Evolutionary conservation across 2,329 filamentous ascomycete species (phyloP).

Genomic region (Verticillium tricorpus): DNA sequence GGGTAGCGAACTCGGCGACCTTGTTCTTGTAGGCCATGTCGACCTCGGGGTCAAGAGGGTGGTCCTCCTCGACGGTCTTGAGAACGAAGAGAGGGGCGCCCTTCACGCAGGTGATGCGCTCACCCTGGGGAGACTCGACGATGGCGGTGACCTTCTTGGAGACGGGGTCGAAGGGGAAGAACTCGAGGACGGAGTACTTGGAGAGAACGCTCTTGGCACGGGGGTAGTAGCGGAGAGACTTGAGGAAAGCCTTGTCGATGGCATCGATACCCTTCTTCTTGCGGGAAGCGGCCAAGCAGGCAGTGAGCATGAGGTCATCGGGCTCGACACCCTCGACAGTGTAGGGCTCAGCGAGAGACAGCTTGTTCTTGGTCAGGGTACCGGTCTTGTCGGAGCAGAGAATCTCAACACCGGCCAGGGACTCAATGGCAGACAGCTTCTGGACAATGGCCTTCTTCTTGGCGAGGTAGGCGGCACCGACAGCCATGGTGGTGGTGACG

Average conservation of each 20-base stretch:
- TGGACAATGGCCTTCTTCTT: constrained; percentile 93
- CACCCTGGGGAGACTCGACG: constrained; percentile 77
- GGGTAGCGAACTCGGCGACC: constrained; percentile 75
- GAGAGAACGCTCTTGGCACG: constrained; percentile 73
- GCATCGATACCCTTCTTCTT: constrained; percentile 96
- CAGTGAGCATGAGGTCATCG: constrained; percentile 88
- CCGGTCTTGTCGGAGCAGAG: constrained; percentile 94
- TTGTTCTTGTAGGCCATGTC: constrained; percentile 88
- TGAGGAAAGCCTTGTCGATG: constrained; percentile 92
- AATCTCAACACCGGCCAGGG: constrained; percentile 86
- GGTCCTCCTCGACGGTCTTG: constrained; percentile 82
- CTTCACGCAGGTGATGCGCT: constrained; percentile 85
- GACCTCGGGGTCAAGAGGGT: constrained; percentile 70
- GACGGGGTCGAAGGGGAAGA: constrained; percentile 86
- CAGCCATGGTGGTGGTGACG: constrained; percentile 92
- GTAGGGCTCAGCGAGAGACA: constrained; percentile 81
- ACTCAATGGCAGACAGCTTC: constrained; percentile 89
- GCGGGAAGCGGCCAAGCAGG: constrained; percentile 82
- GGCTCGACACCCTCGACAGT: constrained; percentile 76
- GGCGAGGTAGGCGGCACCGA: constrained; percentile 85
- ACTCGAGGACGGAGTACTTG: constrained; percentile 81
- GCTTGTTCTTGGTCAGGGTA: constrained; percentile 91
- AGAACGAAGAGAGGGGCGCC: constrained; percentile 84
- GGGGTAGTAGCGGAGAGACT: constrained; percentile 77
- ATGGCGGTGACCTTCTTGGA: constrained; percentile 88